phyloP scores from a whole-genome alignment of 1,139 yeast species.

The Geotrichum carabidarum region DNA sequence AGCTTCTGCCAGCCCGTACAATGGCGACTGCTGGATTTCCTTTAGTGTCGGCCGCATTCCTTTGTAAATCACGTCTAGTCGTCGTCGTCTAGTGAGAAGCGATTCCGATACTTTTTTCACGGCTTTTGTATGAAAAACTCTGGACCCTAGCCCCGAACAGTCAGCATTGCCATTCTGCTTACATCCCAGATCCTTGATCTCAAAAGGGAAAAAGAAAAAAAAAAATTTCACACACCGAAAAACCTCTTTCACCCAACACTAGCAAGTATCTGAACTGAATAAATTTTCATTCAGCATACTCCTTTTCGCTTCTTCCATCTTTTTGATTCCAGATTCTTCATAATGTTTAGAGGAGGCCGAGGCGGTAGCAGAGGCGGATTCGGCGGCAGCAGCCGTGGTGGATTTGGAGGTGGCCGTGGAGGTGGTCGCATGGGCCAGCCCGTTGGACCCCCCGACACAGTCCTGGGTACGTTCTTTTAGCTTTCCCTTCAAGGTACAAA shows the following conservation, averaged over 20 bases:
- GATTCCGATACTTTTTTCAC: background rate
- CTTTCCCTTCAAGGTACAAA: background rate
- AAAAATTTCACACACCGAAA: no score
- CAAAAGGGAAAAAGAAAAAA: no score
- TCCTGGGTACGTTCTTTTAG: constrained; percentile 29
- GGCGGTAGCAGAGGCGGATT: constrained; percentile 39
- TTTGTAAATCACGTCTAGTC: no score
- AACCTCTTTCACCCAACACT: background rate
- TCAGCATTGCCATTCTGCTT: no score
- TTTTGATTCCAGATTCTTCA: constrained; percentile 7
- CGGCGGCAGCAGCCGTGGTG: constrained; percentile 29
- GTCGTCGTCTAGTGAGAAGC: no score
- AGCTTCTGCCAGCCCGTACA: constrained; percentile 22
- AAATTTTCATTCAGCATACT: background rate
- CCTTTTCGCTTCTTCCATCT: background rate
- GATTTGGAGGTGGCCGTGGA: constrained; percentile 52
- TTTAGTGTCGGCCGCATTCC: constrained; percentile 17
- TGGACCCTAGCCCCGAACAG: background rate
- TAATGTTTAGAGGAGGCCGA: constrained; percentile 42
- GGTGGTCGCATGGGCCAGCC: constrained; percentile 43
- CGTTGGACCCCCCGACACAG: constrained; percentile 91
- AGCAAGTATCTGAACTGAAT: background rate
- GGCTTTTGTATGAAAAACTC: background rate
- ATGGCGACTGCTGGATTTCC: constrained; percentile 23
- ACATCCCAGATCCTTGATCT: no score